Evolutionary conservation across 2,329 filamentous ascomycete genomes (phyloP), one percentile per base, ranked within the genome.

Genomic region (Calonectria hongkongensis): DNA sequence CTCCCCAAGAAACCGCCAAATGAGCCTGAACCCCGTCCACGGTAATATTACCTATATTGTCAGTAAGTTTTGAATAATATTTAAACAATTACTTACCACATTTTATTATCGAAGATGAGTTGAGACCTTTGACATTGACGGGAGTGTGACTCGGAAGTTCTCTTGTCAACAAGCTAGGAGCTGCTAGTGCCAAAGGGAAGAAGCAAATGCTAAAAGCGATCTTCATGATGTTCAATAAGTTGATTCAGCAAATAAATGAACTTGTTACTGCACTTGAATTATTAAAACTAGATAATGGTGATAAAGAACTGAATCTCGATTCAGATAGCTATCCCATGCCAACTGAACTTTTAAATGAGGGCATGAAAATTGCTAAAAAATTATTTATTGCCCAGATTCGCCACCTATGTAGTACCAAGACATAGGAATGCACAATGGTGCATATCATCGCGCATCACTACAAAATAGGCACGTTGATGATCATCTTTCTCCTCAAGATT

Each of bases 1-100:
- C 54, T 25, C 54, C 54, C 54, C 54, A 60, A 21, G 54, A 60
- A 16, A 60, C 36, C 7, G 54, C 54, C 3, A 39, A 39, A n/a
- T 60, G 21, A 15, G 39, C 6, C 12, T 60, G 54, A 18, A 15
- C 2, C 36, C 54, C 54, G 13, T 36, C 25, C 21, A 60, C 13
- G 7, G 13, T 27, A 15, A 16, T 13, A 21, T 10, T 21, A 9
- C 54, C 33, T 60, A 28, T 36, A 36, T 8, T 16, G 21, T 60
- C 0, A 60, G 36, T 9, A 28, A 27, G 27, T 25, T 16, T 28
- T 9, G 4, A 39, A 21, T 25, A 6, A 3, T 10, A 9, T 12
- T n/a, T 41, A 2, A 41, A 4, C 5, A 9, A 18, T 10, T 3
- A 41, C 54, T 27, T 13, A 28, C 54, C 54, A 9, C 21, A 60